phyloP scores from a whole-genome alignment of 306 rosid species.

The Phaseolus lunatus region DNA sequence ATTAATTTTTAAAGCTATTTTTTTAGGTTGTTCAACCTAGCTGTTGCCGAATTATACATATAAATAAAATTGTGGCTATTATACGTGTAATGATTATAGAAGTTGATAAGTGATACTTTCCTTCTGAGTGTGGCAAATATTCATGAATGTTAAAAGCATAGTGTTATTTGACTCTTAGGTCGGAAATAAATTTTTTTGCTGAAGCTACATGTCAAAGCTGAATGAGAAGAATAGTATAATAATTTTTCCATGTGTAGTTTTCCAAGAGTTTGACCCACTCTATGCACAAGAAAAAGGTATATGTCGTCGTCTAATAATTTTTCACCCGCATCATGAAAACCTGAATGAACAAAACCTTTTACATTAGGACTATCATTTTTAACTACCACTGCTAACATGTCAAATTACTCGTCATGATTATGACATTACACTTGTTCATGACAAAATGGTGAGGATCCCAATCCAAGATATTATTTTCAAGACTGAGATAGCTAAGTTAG shows the following conservation, averaged over 20 bases:
- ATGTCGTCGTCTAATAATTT: constrained; percentile 1
- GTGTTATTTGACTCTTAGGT: neutral
- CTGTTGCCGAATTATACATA: too few relatives aligned
- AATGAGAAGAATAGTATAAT: constrained; percentile 8
- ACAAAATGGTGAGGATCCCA: neutral
- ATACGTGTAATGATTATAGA: neutral
- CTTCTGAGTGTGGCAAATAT: constrained; percentile 17
- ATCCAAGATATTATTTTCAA: neutral
- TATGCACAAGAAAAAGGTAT: neutral
- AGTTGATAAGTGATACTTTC: neutral
- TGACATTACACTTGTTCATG: constrained; percentile 34
- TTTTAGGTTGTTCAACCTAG: too few relatives aligned
- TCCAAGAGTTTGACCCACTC: constrained; percentile 19
- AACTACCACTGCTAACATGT: neutral
- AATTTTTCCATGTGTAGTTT: neutral
- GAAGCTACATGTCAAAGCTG: constrained; percentile 28
- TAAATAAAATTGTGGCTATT: neutral
- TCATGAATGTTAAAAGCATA: neutral
- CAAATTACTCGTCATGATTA: constrained; percentile 22
- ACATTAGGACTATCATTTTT: neutral
- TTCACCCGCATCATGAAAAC: neutral
- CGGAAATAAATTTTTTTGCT: neutral
- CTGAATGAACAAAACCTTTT: neutral
- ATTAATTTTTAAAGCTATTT: too few relatives aligned
- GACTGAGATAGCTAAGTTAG: neutral